phyloP scores from a whole-genome alignment of 768 basidiomycete species.

The Crepidotus variabilis region DNA sequence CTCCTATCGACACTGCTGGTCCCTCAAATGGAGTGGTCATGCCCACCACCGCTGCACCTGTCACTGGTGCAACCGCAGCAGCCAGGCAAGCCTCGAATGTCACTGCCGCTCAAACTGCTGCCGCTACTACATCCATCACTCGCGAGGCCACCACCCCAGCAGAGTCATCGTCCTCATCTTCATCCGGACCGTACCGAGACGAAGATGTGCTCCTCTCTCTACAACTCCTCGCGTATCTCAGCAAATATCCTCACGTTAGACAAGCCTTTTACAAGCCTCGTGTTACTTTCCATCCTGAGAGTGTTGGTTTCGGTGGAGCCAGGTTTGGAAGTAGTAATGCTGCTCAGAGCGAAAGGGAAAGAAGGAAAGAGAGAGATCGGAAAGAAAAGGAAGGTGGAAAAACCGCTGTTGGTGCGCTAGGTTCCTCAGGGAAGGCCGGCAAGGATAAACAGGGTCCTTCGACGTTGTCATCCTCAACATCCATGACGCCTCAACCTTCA shows the following conservation, averaged over 20 bases:
- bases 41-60: slow-evolving; percentile 2
- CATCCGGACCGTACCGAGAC: slow-evolving; percentile 76
- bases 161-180: slow-evolving; percentile 19
- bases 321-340: slow-evolving; percentile 12
- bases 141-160: slow-evolving; percentile 11
- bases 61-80: neutral
- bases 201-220: slow-evolving; percentile 90
- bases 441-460: slow-evolving; percentile 24
- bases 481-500: slow-evolving; percentile 4
- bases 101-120: slow-evolving; percentile 1
- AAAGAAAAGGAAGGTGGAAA: slow-evolving; percentile 22
- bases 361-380: slow-evolving; percentile 14
- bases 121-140: slow-evolving; percentile 2
- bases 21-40: slow-evolving; percentile 1
- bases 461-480: neutral
- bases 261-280: slow-evolving; percentile 92
- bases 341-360: slow-evolving; percentile 16
- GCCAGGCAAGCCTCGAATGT: slow-evolving; percentile 2
- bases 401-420: neutral
- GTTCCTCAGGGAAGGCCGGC: neutral
- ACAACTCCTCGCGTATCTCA: slow-evolving; percentile 92
- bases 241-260: slow-evolving; percentile 96
- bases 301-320: slow-evolving; percentile 35
- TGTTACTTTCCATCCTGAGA: slow-evolving; percentile 77
- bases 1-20: slow-evolving; percentile 2